These are phyloP conservation scores for Phytophthora sansomeana DNA, from an alignment of 352 stramenopile genomes.

Conservation along the genomic window DNA sequence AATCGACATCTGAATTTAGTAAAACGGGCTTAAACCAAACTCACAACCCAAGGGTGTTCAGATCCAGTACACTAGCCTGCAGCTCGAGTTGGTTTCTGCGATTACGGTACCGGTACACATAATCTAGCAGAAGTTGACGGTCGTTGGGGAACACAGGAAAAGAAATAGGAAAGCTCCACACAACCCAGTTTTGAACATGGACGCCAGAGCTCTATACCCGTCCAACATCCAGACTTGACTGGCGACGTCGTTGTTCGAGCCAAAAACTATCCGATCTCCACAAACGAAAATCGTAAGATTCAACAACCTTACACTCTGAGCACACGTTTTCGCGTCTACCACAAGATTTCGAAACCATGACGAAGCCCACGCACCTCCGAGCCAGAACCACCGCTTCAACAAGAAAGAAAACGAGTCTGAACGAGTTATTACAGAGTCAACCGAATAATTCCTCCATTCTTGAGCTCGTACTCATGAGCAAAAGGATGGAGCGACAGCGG, in stretches of 20 bases:
- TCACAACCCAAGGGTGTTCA: no score
- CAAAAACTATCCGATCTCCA: background rate
- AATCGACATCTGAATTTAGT: no score
- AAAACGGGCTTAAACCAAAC: no score
- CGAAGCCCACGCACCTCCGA: background rate
- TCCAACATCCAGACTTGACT: background rate
- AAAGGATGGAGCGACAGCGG: background rate
- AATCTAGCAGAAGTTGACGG: no score
- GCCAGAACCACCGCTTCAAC: background rate
- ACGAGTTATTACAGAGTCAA: background rate
- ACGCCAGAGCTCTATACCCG: background rate
- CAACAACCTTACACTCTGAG: background rate
- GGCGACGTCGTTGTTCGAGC: background rate
- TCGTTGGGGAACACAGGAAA: no score
- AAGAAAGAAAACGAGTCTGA: background rate
- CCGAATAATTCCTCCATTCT: background rate
- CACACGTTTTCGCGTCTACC: background rate
- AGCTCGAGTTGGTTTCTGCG: no score
- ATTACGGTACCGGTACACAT: no score
- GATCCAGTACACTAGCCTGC: no score
- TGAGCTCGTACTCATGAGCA: background rate
- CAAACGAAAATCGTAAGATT: background rate
- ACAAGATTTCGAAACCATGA: no score
- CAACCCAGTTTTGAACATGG: no score
- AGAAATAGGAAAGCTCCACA: background rate